Conservation (phyloP, 352 stramenopile species). For the Globisporangium viniferum region DNA sequence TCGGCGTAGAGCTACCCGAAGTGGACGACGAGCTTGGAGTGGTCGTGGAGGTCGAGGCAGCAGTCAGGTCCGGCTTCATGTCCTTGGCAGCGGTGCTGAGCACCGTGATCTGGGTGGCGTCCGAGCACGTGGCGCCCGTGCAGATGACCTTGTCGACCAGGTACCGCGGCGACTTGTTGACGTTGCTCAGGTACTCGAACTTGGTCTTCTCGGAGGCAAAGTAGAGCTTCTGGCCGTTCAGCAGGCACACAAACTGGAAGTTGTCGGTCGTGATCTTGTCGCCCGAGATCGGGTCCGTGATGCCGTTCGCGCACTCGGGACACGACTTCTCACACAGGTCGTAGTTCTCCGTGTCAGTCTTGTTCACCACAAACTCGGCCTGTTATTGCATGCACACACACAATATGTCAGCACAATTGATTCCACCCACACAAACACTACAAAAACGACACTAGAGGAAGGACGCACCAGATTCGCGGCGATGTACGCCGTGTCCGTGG, state of each 20-base stretch:
- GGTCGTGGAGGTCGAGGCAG: slow-evolving; percentile 18
- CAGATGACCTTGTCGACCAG: slow-evolving; percentile 59
- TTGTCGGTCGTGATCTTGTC: slow-evolving; percentile 48
- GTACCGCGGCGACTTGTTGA: slow-evolving; percentile 50
- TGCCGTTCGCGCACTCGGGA: slow-evolving; percentile 36
- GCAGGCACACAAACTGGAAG: slow-evolving; percentile 70
- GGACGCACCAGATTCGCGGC: slow-evolving; percentile 66
- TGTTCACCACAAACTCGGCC: slow-evolving; percentile 46
- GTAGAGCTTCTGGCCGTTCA: slow-evolving; percentile 83
- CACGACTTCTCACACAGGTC: slow-evolving; percentile 36
- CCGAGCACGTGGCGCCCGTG: slow-evolving; percentile 43
- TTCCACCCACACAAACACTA: background rate
- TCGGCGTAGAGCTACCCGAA: slow-evolving; percentile 6
- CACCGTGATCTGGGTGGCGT: slow-evolving; percentile 54
- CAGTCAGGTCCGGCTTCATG: slow-evolving; percentile 30
- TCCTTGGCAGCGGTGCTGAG: slow-evolving; percentile 45
- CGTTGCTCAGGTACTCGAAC: slow-evolving; percentile 54
- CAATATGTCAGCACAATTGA: background rate
- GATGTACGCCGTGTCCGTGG: slow-evolving; percentile 71
- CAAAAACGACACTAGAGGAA: background rate
- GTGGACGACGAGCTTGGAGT: slow-evolving; percentile 8
- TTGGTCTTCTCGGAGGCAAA: slow-evolving; percentile 70
- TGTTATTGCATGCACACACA: slow-evolving; percentile 9
- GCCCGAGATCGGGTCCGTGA: slow-evolving; percentile 66
- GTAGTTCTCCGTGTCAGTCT: slow-evolving; percentile 38